Conservation (phyloP, 768 basidiomycete species). For the Hygrocybe coccinea region DNA sequence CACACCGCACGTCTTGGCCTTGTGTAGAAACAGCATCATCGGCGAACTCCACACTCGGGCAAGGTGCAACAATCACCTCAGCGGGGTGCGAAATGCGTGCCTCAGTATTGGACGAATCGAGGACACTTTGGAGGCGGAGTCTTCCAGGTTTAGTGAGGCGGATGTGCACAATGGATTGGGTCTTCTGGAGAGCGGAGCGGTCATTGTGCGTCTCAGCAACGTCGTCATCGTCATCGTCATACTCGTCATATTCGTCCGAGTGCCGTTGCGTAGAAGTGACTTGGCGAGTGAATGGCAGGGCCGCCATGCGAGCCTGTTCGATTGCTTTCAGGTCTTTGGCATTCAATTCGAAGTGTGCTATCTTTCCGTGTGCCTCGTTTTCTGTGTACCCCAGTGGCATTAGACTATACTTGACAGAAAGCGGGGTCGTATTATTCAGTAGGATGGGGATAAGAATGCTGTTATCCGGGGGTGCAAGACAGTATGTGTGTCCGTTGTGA, state of each 20-base stretch:
- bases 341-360: slow-evolving; percentile 53
- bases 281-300: slow-evolving; percentile 40
- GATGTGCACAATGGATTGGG: slow-evolving; percentile 72
- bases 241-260: slow-evolving; percentile 58
- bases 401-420: slow-evolving; percentile 66
- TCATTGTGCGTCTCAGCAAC: background rate
- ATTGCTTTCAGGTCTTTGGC: slow-evolving; percentile 64
- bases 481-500: slow-evolving; percentile 68
- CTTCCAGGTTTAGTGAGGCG: slow-evolving; percentile 68
- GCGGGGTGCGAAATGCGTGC: slow-evolving; percentile 64
- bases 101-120: slow-evolving; percentile 58
- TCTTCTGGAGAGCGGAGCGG: slow-evolving; percentile 55
- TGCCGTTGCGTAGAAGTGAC: slow-evolving; percentile 26
- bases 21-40: slow-evolving; percentile 32
- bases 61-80: slow-evolving; percentile 72
- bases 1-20: slow-evolving; percentile 54
- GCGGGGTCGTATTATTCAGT: slow-evolving; percentile 84
- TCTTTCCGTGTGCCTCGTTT: slow-evolving; percentile 32
- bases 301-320: slow-evolving; percentile 53
- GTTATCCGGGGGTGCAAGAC: slow-evolving; percentile 51
- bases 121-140: slow-evolving; percentile 67
- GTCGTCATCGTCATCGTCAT: slow-evolving; percentile 62
- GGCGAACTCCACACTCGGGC: slow-evolving; percentile 71
- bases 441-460: slow-evolving; percentile 74
- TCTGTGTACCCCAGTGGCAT: slow-evolving; percentile 53